Evolutionary conservation across 495 filamentous ascomycete genomes (phyloP).

Genomic region (Neurospora sp.): DNA sequence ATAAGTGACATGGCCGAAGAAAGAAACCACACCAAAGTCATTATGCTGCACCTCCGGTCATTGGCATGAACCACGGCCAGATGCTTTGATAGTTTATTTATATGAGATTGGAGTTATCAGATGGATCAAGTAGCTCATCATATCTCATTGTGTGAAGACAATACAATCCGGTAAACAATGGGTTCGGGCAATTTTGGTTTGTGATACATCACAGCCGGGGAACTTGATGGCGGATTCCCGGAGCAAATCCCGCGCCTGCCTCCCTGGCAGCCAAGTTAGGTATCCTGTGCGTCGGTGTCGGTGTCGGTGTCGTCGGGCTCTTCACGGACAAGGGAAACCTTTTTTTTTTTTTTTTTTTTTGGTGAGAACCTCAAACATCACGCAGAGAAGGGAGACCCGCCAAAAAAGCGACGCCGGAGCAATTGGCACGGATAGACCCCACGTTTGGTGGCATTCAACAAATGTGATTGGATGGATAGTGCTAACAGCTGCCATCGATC

Average conservation of each 20-base stretch:
- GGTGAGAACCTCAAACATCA: neutral
- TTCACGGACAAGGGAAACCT: neutral
- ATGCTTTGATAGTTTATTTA: neutral
- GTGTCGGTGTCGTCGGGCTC: neutral
- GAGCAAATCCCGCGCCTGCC: neutral
- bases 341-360: neutral
- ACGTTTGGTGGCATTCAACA: neutral
- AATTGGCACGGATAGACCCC: neutral
- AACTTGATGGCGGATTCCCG: neutral
- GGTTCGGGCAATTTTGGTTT: neutral
- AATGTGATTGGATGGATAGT: neutral
- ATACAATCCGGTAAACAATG: neutral
- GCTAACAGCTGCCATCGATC: neutral
- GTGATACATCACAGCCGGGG: neutral
- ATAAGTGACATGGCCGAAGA: neutral
- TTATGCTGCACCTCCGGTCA: neutral
- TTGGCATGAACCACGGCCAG: neutral
- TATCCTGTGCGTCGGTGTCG: neutral
- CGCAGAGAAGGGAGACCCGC: neutral
- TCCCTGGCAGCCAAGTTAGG: neutral
- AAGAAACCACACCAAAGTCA: neutral
- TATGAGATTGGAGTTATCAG: neutral
- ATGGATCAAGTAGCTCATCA: neutral
- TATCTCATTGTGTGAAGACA: neutral
- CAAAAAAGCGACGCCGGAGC: neutral